phyloP scores from a whole-genome alignment of 2,329 filamentous ascomycete genomes.

The Fusarium beomiforme region DNA sequence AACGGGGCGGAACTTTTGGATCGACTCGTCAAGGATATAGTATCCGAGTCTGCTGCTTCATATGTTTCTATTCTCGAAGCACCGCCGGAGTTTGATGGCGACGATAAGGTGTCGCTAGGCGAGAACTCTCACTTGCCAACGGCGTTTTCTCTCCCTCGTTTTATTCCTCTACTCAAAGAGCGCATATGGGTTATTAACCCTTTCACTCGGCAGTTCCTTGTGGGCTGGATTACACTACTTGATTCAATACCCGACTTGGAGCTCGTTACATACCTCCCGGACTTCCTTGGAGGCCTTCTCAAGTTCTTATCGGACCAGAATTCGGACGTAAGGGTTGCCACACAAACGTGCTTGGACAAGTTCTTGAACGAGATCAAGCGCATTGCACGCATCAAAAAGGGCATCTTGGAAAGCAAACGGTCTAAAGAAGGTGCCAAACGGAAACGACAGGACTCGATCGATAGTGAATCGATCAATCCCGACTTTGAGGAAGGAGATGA shows the following conservation, averaged over 20 bases:
- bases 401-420: constrained; percentile 86
- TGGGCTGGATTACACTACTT: constrained; percentile 93
- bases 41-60: constrained; percentile 91
- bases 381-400: constrained; percentile 91
- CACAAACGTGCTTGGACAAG: constrained; percentile 86
- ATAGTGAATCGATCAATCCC: constrained; percentile 69
- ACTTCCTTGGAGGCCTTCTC: constrained; percentile 88
- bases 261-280: constrained; percentile 89
- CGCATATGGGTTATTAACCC: constrained; percentile 94
- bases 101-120: constrained; percentile 58
- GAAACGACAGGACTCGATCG: constrained; percentile 75
- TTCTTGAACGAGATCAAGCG: constrained; percentile 95
- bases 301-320: constrained; percentile 94
- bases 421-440: constrained; percentile 73
- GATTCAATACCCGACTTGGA: constrained; percentile 98
- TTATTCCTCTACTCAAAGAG: constrained; percentile 93
- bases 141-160: constrained; percentile 89
- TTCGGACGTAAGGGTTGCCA: constrained; percentile 92
- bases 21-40: constrained; percentile 94
- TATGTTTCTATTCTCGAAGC: constrained; percentile 90
- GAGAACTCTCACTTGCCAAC: constrained; percentile 71
- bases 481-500: constrained; percentile 70
- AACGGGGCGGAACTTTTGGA: constrained; percentile 97
- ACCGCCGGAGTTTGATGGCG: constrained; percentile 54
- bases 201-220: constrained; percentile 92